Evolutionary conservation across 805 yeast species (phyloP), one percentile per base, ranked within the genome.

Genomic region (Ogataea populi-albae): DNA sequence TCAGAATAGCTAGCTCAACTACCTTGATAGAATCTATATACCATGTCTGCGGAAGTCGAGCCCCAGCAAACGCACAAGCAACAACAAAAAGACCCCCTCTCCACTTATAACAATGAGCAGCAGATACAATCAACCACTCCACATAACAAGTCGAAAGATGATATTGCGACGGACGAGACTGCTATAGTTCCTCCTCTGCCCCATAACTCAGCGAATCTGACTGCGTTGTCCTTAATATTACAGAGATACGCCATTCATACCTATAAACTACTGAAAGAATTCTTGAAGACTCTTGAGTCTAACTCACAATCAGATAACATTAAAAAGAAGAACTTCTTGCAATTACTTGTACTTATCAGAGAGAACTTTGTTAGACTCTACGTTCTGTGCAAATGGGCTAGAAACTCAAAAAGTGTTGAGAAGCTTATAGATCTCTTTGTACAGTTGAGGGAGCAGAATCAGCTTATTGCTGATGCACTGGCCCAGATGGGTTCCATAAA

Each of bases 381-480:
- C 49, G 96, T 95, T 3, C 62, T 93, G 25, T 75, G 83, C 34
- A 89, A 91, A 61, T 93, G 99, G 99, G 76, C 88, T 3, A 73
- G 76, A 9, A 81, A 78, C 22, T 71, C 89, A 4, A 70, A 76
- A 30, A 86, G 82, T 34, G 79, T 91, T 40, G 77, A 81, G 29
- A 72, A 71, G 35, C 68, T 89, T 43, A 88, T 93, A 37, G 98
- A 93, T 62, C 68, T 91, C 15, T 75, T 94, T 40, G 83, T 85
- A 44, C 93, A 95, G 93, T 69, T 93, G 26, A 69, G 93, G 43
- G 79, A 79, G 32, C 94, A 87, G 50, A 85, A 86, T 27, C 52
- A 77, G 73, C 53, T 73, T 71, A 55, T 89, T 71, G 50, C 82
- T 61, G 39, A 78, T 70, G 50, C 79, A 63, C 75, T 82, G 14